phyloP scores from a whole-genome alignment of 495 filamentous ascomycete species.

The Elasticomyces elasticus region DNA sequence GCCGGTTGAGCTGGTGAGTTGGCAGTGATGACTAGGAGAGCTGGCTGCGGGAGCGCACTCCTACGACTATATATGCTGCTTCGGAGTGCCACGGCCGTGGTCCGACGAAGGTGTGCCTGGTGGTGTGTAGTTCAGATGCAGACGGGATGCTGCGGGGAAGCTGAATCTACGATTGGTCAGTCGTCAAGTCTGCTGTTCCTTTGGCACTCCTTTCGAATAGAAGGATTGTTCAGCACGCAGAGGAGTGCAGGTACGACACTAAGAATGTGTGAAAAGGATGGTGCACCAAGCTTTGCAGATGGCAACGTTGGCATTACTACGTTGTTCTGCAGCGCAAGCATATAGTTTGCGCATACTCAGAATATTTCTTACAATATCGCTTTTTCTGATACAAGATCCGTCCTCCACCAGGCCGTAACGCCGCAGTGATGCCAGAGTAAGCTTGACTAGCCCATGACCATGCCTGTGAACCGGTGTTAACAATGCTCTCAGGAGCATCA shows the following conservation, averaged over 20 bases:
- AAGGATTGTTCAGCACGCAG: too few species aligned
- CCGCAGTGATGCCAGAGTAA: not conserved
- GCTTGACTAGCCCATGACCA: conserved; percentile 3
- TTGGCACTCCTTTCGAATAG: not conserved
- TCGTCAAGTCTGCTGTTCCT: not conserved
- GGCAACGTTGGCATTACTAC: too few species aligned
- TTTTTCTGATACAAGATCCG: not conserved
- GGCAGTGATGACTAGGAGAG: not conserved
- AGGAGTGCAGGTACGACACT: too few species aligned
- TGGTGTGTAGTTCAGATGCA: not conserved
- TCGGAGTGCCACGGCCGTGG: not conserved
- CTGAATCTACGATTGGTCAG: not conserved
- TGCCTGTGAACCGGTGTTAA: not conserved
- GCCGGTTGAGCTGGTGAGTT: not conserved
- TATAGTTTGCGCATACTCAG: not conserved
- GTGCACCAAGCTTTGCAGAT: not conserved
- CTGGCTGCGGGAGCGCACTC: not conserved
- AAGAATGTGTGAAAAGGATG: not conserved
- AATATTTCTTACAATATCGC: not conserved
- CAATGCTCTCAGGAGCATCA: not conserved
- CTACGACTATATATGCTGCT: not conserved
- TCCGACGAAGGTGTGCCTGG: not conserved
- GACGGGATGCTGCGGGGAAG: not conserved
- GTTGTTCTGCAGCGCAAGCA: too few species aligned
- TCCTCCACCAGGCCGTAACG: not conserved